Base-by-base conservation (phyloP, 2,329 filamentous ascomycete species). In the Aspergillus fumigatus region DNA sequence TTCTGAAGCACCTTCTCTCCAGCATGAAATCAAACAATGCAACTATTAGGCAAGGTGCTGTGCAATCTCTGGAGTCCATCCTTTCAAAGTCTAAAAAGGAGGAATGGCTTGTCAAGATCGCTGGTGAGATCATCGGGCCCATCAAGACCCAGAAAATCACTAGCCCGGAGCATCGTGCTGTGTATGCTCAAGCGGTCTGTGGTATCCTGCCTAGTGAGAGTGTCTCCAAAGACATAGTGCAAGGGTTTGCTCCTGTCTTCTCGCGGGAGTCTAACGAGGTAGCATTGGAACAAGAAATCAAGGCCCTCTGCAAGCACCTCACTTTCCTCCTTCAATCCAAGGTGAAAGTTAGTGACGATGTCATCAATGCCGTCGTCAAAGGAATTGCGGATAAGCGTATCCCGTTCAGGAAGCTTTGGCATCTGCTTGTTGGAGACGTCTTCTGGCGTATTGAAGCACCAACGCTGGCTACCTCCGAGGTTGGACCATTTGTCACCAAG, bases 1-100 rank as follows among this genome's bases (percentile, higher is more conserved):
- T 99, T 38, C 74, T 95, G 40, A 97, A 96, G 72, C 90, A 92
- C 5, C 78, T 99, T 11, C 76, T 97, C n/a, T 87, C 91, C 43
- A 96, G 92, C 69, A 81, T 92, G 72, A 97, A 96, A 73, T 97
- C 94, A 1, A 92, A 89, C 67, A 97, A 96, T 71, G 78, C 84
- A 14, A 75, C 75, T 2, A 90, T 97, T 59, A 87, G 93, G 55
- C 83, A 83, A 59, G 92, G 91, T 25, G 89, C 90, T 8, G 76
- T 92, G 23, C 80, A 82, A 41, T 88, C 88, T 7, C 96, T 97
- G 71, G 81, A 82, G 61, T 82, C 83, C 9, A 79, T 92, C n/a
- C 83, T 90, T 29, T 72, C 77, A 45, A 82, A 83, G 63, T 89
- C 85, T 62, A 82, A 90, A 60, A 78, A 80, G 38, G 73, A 80